These are phyloP conservation scores for Ulota crispa DNA, from an alignment of 225 moss, liverwort and hornwort species.

Conservation along the genomic window DNA sequence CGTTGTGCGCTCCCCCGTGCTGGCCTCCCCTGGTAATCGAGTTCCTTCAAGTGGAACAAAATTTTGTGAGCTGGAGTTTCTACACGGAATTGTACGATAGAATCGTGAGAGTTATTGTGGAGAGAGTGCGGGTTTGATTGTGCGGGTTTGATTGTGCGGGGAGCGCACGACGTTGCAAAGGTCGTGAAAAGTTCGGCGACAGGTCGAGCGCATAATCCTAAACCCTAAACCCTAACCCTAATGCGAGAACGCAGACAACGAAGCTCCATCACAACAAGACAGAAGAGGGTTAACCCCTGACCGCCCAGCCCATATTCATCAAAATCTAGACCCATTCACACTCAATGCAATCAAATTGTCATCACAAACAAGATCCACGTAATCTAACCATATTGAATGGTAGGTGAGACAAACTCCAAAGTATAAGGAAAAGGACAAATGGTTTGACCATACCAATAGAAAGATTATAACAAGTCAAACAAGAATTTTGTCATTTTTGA, in stretches of 20 bases:
- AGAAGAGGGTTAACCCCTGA: no score
- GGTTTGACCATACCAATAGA: no score
- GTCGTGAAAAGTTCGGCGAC: background rate
- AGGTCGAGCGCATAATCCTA: background rate
- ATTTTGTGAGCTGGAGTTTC: background rate
- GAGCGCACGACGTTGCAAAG: background rate
- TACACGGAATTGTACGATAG: background rate
- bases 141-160: background rate
- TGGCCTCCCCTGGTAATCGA: background rate
- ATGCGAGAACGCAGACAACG: background rate
- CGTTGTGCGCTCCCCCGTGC: background rate
- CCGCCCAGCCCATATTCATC: no score
- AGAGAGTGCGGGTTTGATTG: background rate
- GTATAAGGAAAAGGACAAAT: no score
- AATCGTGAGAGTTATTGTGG: background rate
- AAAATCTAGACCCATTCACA: no score
- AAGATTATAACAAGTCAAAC: no score
- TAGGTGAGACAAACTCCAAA: no score
- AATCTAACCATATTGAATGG: no score
- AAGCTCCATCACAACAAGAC: no score
- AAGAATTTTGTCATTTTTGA: no score
- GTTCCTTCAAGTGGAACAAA: background rate
- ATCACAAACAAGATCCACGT: no score
- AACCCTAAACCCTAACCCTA: constrained; percentile 23
- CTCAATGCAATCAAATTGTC: no score